These are phyloP conservation scores for Suillus variegatus DNA, from an alignment of 768 basidiomycete genomes.

Conservation along the genomic window DNA sequence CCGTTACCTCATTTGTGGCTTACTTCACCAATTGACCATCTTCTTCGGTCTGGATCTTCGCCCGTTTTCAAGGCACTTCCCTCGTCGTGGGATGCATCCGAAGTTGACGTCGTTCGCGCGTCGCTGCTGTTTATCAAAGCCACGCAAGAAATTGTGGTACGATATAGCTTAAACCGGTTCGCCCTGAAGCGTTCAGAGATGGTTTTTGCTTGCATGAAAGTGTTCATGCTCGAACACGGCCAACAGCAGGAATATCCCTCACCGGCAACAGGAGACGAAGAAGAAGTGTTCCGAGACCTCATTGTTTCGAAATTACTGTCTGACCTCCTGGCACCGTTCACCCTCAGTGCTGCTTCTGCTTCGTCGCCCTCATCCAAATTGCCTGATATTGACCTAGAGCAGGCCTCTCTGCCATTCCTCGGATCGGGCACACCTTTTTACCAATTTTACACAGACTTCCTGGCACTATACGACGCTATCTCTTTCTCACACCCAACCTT, in stretches of 20 bases:
- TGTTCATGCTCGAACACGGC: slow-evolving; percentile 95
- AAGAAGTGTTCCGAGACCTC: slow-evolving; percentile 81
- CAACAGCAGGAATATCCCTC: slow-evolving; percentile 33
- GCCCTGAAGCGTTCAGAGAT: slow-evolving; percentile 30
- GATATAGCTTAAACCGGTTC: slow-evolving; percentile 43
- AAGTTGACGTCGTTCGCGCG: slow-evolving; percentile 73
- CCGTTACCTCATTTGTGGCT: slow-evolving; percentile 66
- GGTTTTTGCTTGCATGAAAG: slow-evolving; percentile 84
- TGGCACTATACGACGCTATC: slow-evolving; percentile 87
- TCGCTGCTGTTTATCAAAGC: slow-evolving; percentile 63
- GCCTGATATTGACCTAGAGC: slow-evolving; percentile 42
- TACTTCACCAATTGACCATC: slow-evolving; percentile 68
- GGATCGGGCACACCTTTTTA: slow-evolving; percentile 78
- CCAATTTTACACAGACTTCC: slow-evolving; percentile 91
- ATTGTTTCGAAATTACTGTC: slow-evolving; percentile 61
- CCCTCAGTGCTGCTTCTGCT: slow-evolving; percentile 9
- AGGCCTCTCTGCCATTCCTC: slow-evolving; percentile 58
- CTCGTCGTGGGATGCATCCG: slow-evolving; percentile 72
- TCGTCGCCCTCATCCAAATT: not conserved
- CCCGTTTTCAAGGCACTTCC: slow-evolving; percentile 71
- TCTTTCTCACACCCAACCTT: slow-evolving; percentile 85
- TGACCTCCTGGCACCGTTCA: slow-evolving; percentile 61
- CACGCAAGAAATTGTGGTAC: slow-evolving; percentile 45
- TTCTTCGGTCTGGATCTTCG: slow-evolving; percentile 77
- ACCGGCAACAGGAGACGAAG: slow-evolving; percentile 30